A percentile compares a stretch with the other conserved stretches of the same genome.
These are phyloP conservation scores for Berkeleyomyces basicola DNA, from an alignment of 2,329 filamentous ascomycete species.

Conservation along the genomic window DNA sequence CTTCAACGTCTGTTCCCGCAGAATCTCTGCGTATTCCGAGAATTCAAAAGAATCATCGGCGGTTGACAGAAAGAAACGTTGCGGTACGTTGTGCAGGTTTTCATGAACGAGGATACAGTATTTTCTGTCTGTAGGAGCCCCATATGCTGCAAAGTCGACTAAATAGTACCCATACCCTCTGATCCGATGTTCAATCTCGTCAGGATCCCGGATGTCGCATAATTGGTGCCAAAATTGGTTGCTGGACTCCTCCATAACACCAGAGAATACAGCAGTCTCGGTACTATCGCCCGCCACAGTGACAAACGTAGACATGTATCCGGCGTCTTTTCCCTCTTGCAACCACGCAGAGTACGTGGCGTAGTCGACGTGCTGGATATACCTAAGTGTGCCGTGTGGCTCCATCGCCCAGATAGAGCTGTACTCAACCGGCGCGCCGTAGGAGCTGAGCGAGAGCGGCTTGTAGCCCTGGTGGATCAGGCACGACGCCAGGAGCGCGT, in stretches of 20 bases:
- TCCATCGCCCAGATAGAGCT: constrained; percentile 14
- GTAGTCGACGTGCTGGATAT: constrained; percentile 11
- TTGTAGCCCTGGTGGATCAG: constrained; percentile 13
- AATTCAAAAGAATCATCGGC: neutral
- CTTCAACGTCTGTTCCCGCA: constrained; percentile 9
- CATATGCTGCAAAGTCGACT: constrained; percentile 13
- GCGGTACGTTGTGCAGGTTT: neutral
- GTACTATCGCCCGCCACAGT: constrained; percentile 11
- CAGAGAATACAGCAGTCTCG: constrained; percentile 12
- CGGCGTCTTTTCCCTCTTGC: constrained; percentile 7
- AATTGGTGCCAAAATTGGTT: constrained; percentile 11
- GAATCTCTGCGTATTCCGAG: constrained; percentile 5
- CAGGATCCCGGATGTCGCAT: constrained; percentile 4
- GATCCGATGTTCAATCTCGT: too few species aligned
- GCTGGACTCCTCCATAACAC: constrained; percentile 15
- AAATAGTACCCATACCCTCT: neutral
- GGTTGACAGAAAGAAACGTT: constrained; percentile 1
- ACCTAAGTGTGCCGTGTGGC: neutral
- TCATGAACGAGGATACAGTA: constrained; percentile 13
- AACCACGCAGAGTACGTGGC: constrained; percentile 13
- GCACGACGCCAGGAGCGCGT: neutral
- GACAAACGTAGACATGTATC: constrained; percentile 14
- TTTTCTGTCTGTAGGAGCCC: constrained; percentile 7
- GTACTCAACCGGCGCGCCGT: constrained; percentile 11
- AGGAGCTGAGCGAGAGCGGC: constrained; percentile 14